phyloP scores from a whole-genome alignment of 768 basidiomycete species.

The Phallus indusiatus region DNA sequence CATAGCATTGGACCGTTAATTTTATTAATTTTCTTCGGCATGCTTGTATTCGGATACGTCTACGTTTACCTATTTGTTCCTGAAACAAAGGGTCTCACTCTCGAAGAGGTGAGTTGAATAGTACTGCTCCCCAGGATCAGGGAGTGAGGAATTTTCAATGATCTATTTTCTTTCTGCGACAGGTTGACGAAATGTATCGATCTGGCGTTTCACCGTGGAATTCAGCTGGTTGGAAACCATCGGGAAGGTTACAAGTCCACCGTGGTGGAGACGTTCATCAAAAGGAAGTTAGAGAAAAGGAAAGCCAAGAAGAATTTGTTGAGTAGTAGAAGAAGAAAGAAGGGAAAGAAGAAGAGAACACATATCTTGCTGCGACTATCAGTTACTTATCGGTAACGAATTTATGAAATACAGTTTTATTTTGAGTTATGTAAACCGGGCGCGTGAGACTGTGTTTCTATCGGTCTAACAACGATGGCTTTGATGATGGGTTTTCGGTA shows the following conservation, averaged over 20 bases:
- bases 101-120: constrained; percentile 48
- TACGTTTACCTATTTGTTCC: constrained; percentile 74
- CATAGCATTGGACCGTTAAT: constrained; percentile 63
- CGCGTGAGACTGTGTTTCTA: too few relatives aligned
- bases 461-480: too few relatives aligned
- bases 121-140: neutral
- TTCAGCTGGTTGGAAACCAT: constrained; percentile 48
- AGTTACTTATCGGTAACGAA: too few relatives aligned
- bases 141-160: neutral
- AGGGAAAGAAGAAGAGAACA: too few relatives aligned
- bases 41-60: constrained; percentile 56
- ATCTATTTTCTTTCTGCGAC: neutral
- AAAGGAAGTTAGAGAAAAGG: neutral
- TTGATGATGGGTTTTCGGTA: too few relatives aligned
- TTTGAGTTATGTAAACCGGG: too few relatives aligned
- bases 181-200: constrained; percentile 71
- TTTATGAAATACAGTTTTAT: too few relatives aligned
- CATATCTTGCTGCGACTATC: too few relatives aligned
- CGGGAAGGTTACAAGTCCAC: constrained; percentile 13
- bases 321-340: neutral
- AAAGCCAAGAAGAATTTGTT: neutral
- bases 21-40: constrained; percentile 66
- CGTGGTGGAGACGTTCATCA: neutral
- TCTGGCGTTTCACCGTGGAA: constrained; percentile 60
- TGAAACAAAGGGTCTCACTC: constrained; percentile 68